Evolutionary conservation across 2,329 filamentous ascomycete genomes (phyloP).

Genomic region (Incumbomyces delicatus): DNA sequence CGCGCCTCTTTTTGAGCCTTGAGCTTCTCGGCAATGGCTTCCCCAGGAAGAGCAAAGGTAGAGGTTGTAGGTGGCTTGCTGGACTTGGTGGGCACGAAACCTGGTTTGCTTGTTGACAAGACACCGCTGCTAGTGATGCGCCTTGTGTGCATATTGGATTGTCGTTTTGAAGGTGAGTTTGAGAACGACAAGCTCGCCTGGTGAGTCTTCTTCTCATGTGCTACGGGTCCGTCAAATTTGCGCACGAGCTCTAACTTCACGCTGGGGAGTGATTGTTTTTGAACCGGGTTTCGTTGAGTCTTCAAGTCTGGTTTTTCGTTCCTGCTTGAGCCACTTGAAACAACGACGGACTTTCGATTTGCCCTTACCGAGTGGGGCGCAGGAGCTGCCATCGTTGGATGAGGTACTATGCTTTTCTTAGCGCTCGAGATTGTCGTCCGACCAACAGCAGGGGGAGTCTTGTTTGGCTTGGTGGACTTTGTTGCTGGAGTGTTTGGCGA

Average conservation of each 20-base stretch:
- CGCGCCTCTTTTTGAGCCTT: constrained; percentile 37
- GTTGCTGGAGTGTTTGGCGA: background rate
- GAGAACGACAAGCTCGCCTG: constrained; percentile 14
- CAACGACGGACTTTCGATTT: constrained; percentile 1
- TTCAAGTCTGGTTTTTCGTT: background rate
- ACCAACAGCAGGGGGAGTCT: background rate
- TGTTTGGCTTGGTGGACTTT: background rate
- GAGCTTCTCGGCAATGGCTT: constrained; percentile 44
- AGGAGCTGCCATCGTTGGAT: too few relatives aligned
- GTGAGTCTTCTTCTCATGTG: constrained; percentile 12
- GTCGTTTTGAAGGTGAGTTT: constrained; percentile 17
- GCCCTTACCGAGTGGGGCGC: background rate
- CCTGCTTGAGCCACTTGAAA: background rate
- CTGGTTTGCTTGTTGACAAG: constrained; percentile 35
- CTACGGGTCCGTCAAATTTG: background rate
- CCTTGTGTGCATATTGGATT: constrained; percentile 28
- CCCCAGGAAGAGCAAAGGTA: constrained; percentile 44
- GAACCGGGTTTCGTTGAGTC: background rate
- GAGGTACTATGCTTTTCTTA: too few relatives aligned
- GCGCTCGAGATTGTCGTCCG: too few relatives aligned
- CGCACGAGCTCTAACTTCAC: constrained; percentile 9
- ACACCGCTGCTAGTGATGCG: constrained; percentile 27
- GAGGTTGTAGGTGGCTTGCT: constrained; percentile 41
- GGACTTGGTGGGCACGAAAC: constrained; percentile 43
- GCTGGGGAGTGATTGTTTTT: background rate